Base-by-base conservation (phyloP, 768 basidiomycete genomes). In the Lentinula sp. region DNA sequence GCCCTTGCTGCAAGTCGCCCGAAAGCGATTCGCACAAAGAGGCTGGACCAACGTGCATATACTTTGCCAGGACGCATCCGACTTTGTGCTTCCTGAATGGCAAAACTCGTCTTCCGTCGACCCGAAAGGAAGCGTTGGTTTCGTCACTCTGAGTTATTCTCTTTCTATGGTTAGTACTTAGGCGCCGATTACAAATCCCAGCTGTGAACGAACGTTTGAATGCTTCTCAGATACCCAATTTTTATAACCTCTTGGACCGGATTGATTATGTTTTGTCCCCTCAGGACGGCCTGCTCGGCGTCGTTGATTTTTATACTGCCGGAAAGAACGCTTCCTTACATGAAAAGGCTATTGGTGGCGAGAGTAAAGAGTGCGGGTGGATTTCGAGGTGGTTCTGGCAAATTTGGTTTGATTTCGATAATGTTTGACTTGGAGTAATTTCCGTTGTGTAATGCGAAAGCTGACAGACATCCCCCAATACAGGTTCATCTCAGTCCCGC, bases 371-470 rank as follows among this genome's bases (percentile, higher is more conserved):
- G 70, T 79, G 84, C 71, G 75, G 82, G 0, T 90, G 85, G 85
- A 74, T 85, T 52, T 79, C 80, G n/a, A 78, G 87, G 3, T 85
- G 85, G 84, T 91, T 91, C 75, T 90, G 88, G 88, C 85, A 87
- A 65, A 85, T 86, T 46, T 90, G 85, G 85, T 83, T 82, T 64
- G 80, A 81, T 62, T 81, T 82, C 62, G 81, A 82, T 64, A 78
- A 80, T 65, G 79, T 72, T 62, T 37, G 66, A 67, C 41, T 62
- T 57, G 3, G 4, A 37, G 37, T 66, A 66, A 8, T 37, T 62
- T 35, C 52, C 75, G 68, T 64, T 66, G 61, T 66, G 15, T n/a
- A 52, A 49, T 42, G 50, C 20, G 16, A 58, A 56, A 20, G 39
- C 56, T 58, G 23, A 59, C 12, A 46, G 1, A 8, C 33, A 52